These are phyloP conservation scores for Fusarium sp. DNA, from an alignment of 2,329 filamentous ascomycete species.

Conservation along the genomic window DNA sequence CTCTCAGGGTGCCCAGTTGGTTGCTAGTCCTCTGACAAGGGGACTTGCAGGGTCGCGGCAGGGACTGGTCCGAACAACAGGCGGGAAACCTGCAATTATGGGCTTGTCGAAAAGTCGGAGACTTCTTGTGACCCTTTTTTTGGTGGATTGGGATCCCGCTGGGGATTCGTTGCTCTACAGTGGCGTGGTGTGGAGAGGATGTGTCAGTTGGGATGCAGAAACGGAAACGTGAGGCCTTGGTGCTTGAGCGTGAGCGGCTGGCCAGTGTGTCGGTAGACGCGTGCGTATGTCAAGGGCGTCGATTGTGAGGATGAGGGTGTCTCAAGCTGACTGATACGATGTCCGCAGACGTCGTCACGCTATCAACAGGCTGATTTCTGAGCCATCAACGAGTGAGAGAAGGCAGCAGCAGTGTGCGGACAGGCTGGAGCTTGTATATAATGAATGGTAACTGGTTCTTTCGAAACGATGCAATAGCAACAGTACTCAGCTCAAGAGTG, in stretches of 20 bases:
- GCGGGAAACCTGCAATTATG: constrained; percentile 28
- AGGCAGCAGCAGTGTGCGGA: not conserved
- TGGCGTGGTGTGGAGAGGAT: constrained; percentile 34
- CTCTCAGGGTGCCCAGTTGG: constrained; percentile 36
- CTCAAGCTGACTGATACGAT: constrained; percentile 35
- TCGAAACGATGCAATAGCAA: constrained; percentile 7
- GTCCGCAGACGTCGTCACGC: constrained; percentile 40
- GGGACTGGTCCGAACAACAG: constrained; percentile 22
- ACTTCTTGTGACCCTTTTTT: constrained; percentile 32
- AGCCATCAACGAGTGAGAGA: constrained; percentile 15
- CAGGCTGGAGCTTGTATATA: constrained; percentile 12
- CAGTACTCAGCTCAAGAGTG: constrained; percentile 14
- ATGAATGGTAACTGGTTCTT: constrained; percentile 10
- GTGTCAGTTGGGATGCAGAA: constrained; percentile 31
- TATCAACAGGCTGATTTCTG: constrained; percentile 20
- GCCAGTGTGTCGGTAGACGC: constrained; percentile 20
- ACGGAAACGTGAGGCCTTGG: constrained; percentile 8
- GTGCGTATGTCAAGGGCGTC: not conserved
- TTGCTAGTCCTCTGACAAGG: constrained; percentile 25
- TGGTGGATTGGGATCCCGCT: constrained; percentile 22
- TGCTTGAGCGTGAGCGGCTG: constrained; percentile 22
- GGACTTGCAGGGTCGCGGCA: constrained; percentile 27
- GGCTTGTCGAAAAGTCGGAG: constrained; percentile 31
- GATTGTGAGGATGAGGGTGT: constrained; percentile 20
- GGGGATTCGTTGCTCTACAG: constrained; percentile 23